A percentile compares a stretch with the other conserved stretches of the same genome.
Evolutionary conservation across 2,329 filamentous ascomycete species (phyloP).

Genomic region (Acephala macrosclerotiorum): DNA sequence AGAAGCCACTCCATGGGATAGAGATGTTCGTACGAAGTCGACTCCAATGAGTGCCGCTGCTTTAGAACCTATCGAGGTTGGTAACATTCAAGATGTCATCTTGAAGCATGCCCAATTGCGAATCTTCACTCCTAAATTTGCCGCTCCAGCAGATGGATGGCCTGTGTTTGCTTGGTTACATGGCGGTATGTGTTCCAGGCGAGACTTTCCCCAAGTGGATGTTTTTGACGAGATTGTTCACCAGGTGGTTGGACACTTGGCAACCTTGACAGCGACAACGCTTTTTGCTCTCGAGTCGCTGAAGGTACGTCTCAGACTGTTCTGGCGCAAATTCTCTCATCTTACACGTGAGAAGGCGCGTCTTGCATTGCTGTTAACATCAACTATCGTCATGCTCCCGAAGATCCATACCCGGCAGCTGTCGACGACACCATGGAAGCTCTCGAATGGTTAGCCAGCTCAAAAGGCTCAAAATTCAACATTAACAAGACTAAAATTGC

Average conservation of each 20-base stretch:
- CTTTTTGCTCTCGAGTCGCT: slow-evolving; percentile 54
- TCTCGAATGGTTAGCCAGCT: slow-evolving; percentile 52
- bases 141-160: slow-evolving; percentile 54
- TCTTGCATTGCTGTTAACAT: slow-evolving; percentile 58
- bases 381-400: slow-evolving; percentile 62
- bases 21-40: slow-evolving; percentile 37
- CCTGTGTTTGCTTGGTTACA: slow-evolving; percentile 63
- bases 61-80: slow-evolving; percentile 56
- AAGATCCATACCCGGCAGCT: slow-evolving; percentile 61
- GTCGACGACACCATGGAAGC: slow-evolving; percentile 62
- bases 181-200: slow-evolving; percentile 45
- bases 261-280: slow-evolving; percentile 62
- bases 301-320: background rate
- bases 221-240: background rate
- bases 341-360: background rate
- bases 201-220: background rate
- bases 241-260: slow-evolving; percentile 61
- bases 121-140: slow-evolving; percentile 56
- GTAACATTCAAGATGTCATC: slow-evolving; percentile 40
- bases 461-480: slow-evolving; percentile 31
- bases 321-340: background rate
- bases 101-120: slow-evolving; percentile 55
- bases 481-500: slow-evolving; percentile 53
- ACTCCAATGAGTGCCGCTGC: slow-evolving; percentile 52
- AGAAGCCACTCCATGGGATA: slow-evolving; percentile 46